Evolutionary conservation across 2,329 filamentous ascomycete genomes (phyloP), one percentile per base, ranked within the genome.

Genomic region (Aspergillus calidoustus): DNA sequence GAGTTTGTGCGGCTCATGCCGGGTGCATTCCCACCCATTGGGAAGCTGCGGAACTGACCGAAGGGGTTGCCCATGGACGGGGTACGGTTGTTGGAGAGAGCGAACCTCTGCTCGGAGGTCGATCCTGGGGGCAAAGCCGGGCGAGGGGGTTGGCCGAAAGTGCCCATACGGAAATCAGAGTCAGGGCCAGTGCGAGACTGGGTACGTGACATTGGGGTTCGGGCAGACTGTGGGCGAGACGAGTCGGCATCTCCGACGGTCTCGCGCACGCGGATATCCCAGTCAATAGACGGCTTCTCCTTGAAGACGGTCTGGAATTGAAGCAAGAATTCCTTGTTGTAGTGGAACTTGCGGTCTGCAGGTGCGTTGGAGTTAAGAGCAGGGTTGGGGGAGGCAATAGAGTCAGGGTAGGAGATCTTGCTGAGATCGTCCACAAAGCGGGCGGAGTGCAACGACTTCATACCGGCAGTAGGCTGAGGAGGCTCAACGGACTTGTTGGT

Each of bases 241-340:
- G 87, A 87, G 61, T 86, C 82, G 61, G 83, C 83, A 67, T 97
- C 93, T 61, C 94, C 94, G 68, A 99, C 77, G 82, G 90, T 84
- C 80, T 91, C 89, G 85, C 94, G 85, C 64, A 99, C 89, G 73
- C 95, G 93, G 67, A 89, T 85, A 74, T 96, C 91, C 87, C 97
- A 99, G 74, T 98, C 94, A 48, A 93, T 79, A 0, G 93, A 96
- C 15, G 95, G 95, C 81, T 97, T 96, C 83, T 99, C 95, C 65
- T 92, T 96, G 81, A 97, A 99, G 22, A 97, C 92, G 70, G 87
- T 87, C 81, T 97, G 92, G 84, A 99, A 99, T 75, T 99, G 95
- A 31, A 99, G 84, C 80, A 99, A 82, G 83, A 99, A 99, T 71
- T 90, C 89, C 72, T 93, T 91, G 80, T 98, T 93, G 78, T 99